A percentile compares a stretch with the other conserved stretches of the same genome.
phyloP scores from a whole-genome alignment of 1,284 basidiomycete species.

The Ustilago bromivora region DNA sequence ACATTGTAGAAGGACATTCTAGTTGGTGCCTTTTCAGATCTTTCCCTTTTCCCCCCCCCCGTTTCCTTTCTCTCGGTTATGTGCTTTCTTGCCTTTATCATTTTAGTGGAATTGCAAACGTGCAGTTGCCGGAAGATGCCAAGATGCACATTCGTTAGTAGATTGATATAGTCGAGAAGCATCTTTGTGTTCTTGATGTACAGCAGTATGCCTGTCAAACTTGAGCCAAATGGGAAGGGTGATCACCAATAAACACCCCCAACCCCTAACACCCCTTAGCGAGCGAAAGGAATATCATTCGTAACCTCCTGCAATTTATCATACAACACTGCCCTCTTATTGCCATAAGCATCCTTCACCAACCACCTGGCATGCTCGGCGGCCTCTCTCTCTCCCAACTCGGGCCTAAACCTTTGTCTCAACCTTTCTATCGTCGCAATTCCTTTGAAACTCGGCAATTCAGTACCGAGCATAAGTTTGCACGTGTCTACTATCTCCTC shows the following conservation, averaged over 20 bases:
- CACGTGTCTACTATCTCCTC: slow-evolving; percentile 89
- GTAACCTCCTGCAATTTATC: slow-evolving; percentile 75
- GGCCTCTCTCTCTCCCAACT: slow-evolving; percentile 87
- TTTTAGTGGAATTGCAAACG: too few species aligned
- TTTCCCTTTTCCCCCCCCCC: background rate
- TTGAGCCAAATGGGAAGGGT: too few species aligned
- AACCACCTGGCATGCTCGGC: slow-evolving; percentile 88
- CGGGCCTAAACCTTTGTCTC: slow-evolving; percentile 85
- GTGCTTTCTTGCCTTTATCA: too few species aligned
- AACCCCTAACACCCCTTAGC: background rate
- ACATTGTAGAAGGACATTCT: background rate
- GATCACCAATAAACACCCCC: too few species aligned
- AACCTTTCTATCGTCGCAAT: slow-evolving; percentile 83
- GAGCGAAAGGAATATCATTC: slow-evolving; percentile 62
- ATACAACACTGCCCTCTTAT: slow-evolving; percentile 88
- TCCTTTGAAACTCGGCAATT: slow-evolving; percentile 95
- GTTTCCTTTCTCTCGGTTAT: background rate
- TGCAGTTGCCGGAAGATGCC: too few species aligned
- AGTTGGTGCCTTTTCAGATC: background rate
- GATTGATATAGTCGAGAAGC: too few species aligned
- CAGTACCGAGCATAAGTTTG: slow-evolving; percentile 93
- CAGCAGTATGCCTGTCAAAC: too few species aligned
- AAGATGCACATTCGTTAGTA: too few species aligned
- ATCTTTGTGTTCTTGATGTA: too few species aligned
- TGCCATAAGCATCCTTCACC: slow-evolving; percentile 93